Conservation (phyloP, 768 basidiomycete species). For the Lentinus tigrinus region DNA sequence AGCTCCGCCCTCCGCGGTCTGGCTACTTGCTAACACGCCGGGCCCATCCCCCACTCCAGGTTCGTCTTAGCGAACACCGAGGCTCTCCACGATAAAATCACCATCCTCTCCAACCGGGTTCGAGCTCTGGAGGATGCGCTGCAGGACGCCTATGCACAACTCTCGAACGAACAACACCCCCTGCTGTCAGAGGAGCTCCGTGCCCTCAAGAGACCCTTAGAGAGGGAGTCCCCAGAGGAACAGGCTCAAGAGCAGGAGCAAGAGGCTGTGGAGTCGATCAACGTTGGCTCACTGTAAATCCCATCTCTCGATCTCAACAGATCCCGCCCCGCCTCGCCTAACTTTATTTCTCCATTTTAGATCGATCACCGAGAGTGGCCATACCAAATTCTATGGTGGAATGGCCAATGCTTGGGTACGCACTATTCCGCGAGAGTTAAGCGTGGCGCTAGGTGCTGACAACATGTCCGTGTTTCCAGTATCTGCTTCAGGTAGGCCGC, state of each 20-base stretch:
- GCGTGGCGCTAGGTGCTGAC: constrained; percentile 9
- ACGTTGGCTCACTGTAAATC: constrained; percentile 61
- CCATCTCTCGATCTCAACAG: constrained; percentile 10
- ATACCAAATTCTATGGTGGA: constrained; percentile 63
- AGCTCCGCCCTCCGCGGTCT: constrained; percentile 3
- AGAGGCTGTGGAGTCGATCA: constrained; percentile 55
- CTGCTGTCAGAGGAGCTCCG: constrained; percentile 60
- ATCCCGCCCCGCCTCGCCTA: constrained; percentile 10
- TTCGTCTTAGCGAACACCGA: constrained; percentile 75
- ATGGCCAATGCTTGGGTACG: constrained; percentile 71
- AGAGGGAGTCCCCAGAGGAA: constrained; percentile 54
- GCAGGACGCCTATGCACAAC: constrained; percentile 45
- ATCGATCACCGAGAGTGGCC: constrained; percentile 60
- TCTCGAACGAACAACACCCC: constrained; percentile 52
- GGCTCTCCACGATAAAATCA: constrained; percentile 67
- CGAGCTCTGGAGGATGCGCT: constrained; percentile 71
- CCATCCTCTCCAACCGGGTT: constrained; percentile 56
- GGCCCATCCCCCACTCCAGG: constrained; percentile 30
- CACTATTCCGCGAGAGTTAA: neutral
- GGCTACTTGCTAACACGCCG: constrained; percentile 13
- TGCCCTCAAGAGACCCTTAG: constrained; percentile 65
- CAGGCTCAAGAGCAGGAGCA: constrained; percentile 31
- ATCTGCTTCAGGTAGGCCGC: constrained; percentile 60
- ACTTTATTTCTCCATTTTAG: constrained; percentile 32
- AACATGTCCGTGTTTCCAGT: constrained; percentile 35